These are phyloP conservation scores for Scheffersomyces spartinae DNA, from an alignment of 805 yeast genomes.

Conservation along the genomic window DNA sequence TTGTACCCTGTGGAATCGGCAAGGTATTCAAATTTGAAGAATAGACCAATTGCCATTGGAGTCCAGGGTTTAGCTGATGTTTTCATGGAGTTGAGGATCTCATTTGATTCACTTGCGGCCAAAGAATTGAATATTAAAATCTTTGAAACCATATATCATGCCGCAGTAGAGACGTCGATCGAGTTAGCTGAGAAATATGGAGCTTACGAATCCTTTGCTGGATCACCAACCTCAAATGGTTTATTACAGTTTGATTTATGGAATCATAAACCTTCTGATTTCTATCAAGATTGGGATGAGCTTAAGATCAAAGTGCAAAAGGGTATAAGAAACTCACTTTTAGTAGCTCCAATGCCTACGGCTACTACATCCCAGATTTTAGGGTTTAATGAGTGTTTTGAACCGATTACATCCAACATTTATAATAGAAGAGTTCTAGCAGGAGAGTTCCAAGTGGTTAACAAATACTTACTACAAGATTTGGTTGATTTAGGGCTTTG, in stretches of 20 bases:
- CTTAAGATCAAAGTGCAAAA: conserved; percentile 47
- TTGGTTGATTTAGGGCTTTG: conserved; percentile 74
- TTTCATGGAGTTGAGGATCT: conserved; percentile 66
- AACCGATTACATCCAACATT: conserved; percentile 89
- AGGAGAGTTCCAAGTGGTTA: conserved; percentile 90
- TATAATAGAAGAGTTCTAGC: conserved; percentile 84
- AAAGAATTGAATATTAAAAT: conserved; percentile 67
- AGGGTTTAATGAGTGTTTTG: conserved; percentile 92
- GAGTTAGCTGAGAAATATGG: conserved; percentile 70
- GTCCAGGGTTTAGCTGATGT: conserved; percentile 96
- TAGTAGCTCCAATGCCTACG: conserved; percentile 96
- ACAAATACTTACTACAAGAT: conserved; percentile 75
- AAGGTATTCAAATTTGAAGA: conserved; percentile 59
- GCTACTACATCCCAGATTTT: conserved; percentile 95
- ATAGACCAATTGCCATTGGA: conserved; percentile 94
- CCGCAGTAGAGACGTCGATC: conserved; percentile 75
- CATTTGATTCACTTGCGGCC: conserved; percentile 81
- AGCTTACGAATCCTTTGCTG: conserved; percentile 58
- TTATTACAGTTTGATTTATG: conserved; percentile 79
- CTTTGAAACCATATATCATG: conserved; percentile 94
- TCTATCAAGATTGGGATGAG: conserved; percentile 74
- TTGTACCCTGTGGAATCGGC: conserved; percentile 78
- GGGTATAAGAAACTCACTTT: conserved; percentile 78
- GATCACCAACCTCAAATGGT: conserved; percentile 89
- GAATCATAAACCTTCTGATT: conserved; percentile 63